These are phyloP conservation scores for Solanum megistacrolobum DNA, from an alignment of 257 asterid genomes.

Conservation along the genomic window DNA sequence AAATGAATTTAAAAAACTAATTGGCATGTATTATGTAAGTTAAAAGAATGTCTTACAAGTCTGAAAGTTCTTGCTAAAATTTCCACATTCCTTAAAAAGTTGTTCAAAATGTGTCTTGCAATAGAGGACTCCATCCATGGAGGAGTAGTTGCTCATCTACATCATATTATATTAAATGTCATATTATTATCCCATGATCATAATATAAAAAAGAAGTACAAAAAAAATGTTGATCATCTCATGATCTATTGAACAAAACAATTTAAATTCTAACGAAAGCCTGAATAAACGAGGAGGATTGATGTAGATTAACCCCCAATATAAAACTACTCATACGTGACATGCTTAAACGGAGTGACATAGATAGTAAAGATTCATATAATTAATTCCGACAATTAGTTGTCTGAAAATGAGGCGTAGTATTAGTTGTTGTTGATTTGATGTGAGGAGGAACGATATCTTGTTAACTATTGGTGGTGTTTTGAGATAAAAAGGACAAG, in stretches of 20 bases:
- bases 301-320: neutral
- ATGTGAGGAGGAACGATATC: neutral
- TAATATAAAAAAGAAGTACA: too few species aligned
- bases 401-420: neutral
- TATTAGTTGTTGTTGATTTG: neutral
- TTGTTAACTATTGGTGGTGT: neutral
- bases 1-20: neutral
- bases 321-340: neutral
- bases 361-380: neutral
- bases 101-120: constrained; percentile 22
- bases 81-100: constrained; percentile 19
- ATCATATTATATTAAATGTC: neutral
- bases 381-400: neutral
- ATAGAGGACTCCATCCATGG: constrained; percentile 43
- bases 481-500: neutral
- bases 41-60: neutral
- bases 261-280: neutral
- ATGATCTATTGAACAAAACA: neutral
- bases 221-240: neutral
- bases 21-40: neutral
- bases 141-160: constrained; percentile 59
- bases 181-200: neutral
- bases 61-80: constrained; percentile 21
- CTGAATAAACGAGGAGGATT: neutral
- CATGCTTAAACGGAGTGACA: neutral